phyloP scores from a whole-genome alignment of 768 basidiomycete species.

The Neoboletus subvelutipes region DNA sequence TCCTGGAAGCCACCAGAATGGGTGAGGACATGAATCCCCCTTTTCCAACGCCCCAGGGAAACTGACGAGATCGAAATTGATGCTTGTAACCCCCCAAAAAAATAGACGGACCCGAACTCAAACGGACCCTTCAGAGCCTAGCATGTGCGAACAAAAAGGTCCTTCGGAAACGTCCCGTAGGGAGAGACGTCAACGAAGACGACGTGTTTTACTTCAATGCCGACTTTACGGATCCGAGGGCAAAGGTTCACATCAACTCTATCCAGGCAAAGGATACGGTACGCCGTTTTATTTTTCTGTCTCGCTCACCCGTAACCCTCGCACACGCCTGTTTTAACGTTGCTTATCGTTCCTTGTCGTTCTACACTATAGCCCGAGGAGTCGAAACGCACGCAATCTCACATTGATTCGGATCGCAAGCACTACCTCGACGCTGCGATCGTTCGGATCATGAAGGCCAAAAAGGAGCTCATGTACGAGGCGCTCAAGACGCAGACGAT shows the following conservation, averaged over 20 bases:
- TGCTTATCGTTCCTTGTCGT: neutral
- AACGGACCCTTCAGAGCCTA: slow-evolving; percentile 87
- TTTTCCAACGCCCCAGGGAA: too few relatives aligned
- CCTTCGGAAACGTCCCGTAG: slow-evolving; percentile 72
- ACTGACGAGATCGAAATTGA: neutral
- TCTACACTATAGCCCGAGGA: slow-evolving; percentile 62
- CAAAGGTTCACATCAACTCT: slow-evolving; percentile 90
- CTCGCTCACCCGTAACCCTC: neutral
- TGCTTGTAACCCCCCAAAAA: neutral
- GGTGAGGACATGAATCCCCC: slow-evolving; percentile 47
- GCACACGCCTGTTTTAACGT: neutral
- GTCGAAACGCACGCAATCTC: slow-evolving; percentile 72
- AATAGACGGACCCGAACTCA: slow-evolving; percentile 68
- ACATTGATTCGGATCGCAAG: slow-evolving; percentile 86
- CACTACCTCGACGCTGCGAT: slow-evolving; percentile 91
- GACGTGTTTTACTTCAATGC: slow-evolving; percentile 84
- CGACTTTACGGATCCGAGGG: slow-evolving; percentile 73
- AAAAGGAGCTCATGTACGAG: slow-evolving; percentile 79
- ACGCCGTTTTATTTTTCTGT: slow-evolving; percentile 26
- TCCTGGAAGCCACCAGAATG: slow-evolving; percentile 65
- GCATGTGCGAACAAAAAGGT: slow-evolving; percentile 91
- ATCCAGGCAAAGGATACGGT: slow-evolving; percentile 94
- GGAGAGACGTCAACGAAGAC: slow-evolving; percentile 70
- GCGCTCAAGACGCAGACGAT: slow-evolving; percentile 81
- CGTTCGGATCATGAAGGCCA: slow-evolving; percentile 93